Evolutionary conservation across 441 rosid species (phyloP), one percentile per base, ranked within the genome.

Genomic region (Syzygium syzygioides): DNA sequence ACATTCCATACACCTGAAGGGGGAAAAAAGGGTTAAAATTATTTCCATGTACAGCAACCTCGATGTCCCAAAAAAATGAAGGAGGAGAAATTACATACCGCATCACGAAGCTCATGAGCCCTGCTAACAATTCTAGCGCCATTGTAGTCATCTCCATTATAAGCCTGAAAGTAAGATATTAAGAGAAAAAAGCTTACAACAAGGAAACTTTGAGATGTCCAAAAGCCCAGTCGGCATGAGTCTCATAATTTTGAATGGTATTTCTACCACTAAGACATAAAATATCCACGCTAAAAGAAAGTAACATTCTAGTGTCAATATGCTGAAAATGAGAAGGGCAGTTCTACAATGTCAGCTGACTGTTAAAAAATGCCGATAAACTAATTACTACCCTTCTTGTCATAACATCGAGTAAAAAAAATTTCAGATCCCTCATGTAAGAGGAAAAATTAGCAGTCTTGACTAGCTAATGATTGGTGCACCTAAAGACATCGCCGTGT

Each of bases 51-150:
- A 87, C 83, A 86, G 79, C 32, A 55, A 76, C 64, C 57, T 34
- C 26, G 30, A 54, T 54, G 85, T 54, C 23, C 66, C 55, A 10
- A 56, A 62, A 55, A 79, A 86, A 50, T 68, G 71, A 57, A 62
- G 25, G 79, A 48, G 86, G 87, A 86, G 85, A 86, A 87, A 26
- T 9, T 89, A 88, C 96, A 45, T 95, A 98, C 99, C 20, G 96
- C 95, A 96, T 98, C 99, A 52, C 97, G 96, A 87, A 98, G 99
- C 94, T 98, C 99, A 90, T 91, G 93, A 86, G 98, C 95, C 94
- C 99, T 94, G 90, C 99, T 96, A 57, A 98, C 96, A 83, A 98
- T 98, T 93, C 99, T 95, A 56, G 99, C 94, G 83, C 99, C 99
- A 90, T 95, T 94, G 91, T 97, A 98, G 93, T 98, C 99, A 93